These are phyloP conservation scores for Crucihimalaya himalaica DNA, from an alignment of 345 rosid genomes.

Conservation along the genomic window DNA sequence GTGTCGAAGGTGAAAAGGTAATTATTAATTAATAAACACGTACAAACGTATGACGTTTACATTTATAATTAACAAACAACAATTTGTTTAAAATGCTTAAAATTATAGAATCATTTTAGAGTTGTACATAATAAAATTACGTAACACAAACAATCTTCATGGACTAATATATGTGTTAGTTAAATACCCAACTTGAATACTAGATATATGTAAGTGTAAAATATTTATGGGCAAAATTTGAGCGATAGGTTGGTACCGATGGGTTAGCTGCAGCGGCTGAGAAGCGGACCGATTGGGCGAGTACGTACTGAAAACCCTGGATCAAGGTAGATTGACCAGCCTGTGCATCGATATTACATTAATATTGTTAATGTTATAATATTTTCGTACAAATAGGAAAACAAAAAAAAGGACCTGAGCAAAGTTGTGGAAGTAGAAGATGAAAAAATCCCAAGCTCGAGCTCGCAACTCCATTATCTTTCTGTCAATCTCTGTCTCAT, in stretches of 20 bases:
- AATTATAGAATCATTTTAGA: too few relatives aligned
- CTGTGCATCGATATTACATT: conserved; percentile 20
- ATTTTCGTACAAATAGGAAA: too few relatives aligned
- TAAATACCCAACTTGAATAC: neutral
- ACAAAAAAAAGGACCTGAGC: conserved; percentile 18
- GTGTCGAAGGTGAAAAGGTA: neutral
- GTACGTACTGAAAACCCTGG: conserved; percentile 56
- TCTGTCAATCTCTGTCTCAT: conserved; percentile 74
- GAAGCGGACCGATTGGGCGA: conserved; percentile 55
- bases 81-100: too few relatives aligned
- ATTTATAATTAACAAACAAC: too few relatives aligned
- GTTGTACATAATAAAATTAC: too few relatives aligned
- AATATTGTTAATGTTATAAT: neutral
- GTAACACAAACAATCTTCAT: too few relatives aligned
- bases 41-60: too few relatives aligned
- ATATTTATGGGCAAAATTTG: neutral
- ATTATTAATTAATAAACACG: too few relatives aligned
- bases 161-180: neutral
- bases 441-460: conserved; percentile 71
- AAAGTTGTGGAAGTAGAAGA: conserved; percentile 66
- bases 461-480: conserved; percentile 65
- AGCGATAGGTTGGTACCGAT: conserved; percentile 36
- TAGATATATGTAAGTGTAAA: neutral
- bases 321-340: conserved; percentile 57
- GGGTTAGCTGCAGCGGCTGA: conserved; percentile 31